Evolutionary conservation across 352 stramenopile species (phyloP), one percentile per base, ranked within the genome.

Genomic region (Phytopythium aichiense): DNA sequence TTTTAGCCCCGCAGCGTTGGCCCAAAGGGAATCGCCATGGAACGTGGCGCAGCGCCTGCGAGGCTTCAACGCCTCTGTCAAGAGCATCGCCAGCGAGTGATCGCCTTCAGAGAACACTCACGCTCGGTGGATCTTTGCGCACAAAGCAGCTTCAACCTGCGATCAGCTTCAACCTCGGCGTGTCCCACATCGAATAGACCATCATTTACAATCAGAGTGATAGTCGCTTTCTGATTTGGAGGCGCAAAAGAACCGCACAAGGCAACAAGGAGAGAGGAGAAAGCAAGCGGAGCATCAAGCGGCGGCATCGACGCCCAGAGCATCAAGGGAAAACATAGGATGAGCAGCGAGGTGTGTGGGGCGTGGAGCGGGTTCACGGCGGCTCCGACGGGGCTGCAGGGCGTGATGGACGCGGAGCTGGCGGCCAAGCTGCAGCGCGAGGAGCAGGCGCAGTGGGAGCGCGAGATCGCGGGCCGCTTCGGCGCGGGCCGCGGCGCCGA

Each of bases 381-480:
- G 48, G 48, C 48, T n/a, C 48, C 48, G 48, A 54, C 28, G 12
- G 13, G 48, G 45, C 68, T 90, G 31, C 71, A 79, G 57, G 71
- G 87, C 51, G 78, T 90, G 58, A 88, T 90, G 77, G 81, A 87
- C 61, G 79, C 86, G 63, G 79, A 90, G 66, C 66, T 90, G 57
- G 79, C 79, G 28, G 71, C 65, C 56, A 90, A 85, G 61, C 75
- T 90, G 28, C 81, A 90, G 72, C 78, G 70, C 45, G 81, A 90
- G 57, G 81, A 90, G 52, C 71, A 89, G 59, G 79, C 87, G 57
- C 68, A 88, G 61, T 88, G 79, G 68, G 75, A 89, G 63, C 66
- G 69, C 28, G 79, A 88, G 60, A 81, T 90, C 56, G 73, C 79
- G 11, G 78, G 77, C 0, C 81, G 79, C 50, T 89, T 89, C 45